A percentile compares a stretch with the other conserved stretches of the same genome.
These are phyloP conservation scores for Metschnikowia bowlesiae DNA, from an alignment of 805 yeast genomes.

Conservation along the genomic window DNA sequence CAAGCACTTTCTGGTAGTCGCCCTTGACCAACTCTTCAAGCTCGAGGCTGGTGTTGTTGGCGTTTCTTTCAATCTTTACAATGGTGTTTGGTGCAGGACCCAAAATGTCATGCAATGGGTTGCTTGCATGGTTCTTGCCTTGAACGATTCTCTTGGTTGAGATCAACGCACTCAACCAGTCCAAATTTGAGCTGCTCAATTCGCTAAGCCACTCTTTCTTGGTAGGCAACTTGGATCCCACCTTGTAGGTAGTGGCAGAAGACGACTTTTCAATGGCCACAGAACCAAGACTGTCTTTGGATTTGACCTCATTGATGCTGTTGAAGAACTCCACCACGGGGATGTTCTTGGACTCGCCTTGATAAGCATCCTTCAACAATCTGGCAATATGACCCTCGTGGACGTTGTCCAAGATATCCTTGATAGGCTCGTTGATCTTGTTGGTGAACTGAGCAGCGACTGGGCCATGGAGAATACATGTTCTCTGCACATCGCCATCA, in stretches of 20 bases:
- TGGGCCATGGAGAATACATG: constrained; percentile 98
- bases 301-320: constrained; percentile 40
- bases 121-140: constrained; percentile 71
- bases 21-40: constrained; percentile 73
- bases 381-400: constrained; percentile 84
- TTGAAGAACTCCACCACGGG: constrained; percentile 91
- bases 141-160: constrained; percentile 78
- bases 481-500: constrained; percentile 94
- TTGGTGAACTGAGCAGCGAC: constrained; percentile 93
- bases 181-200: constrained; percentile 71
- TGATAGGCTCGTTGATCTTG: constrained; percentile 86
- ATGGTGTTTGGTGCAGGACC: constrained; percentile 62
- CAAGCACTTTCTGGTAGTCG: constrained; percentile 59
- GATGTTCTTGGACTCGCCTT: constrained; percentile 63
- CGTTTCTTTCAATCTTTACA: constrained; percentile 54
- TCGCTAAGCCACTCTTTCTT: constrained; percentile 63
- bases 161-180: constrained; percentile 91
- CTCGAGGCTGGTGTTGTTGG: constrained; percentile 55
- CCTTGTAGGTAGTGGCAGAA: constrained; percentile 31
- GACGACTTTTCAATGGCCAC: constrained; percentile 31
- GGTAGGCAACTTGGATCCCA: constrained; percentile 33
- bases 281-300: constrained; percentile 22
- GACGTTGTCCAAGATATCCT: constrained; percentile 79
- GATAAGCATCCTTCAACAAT: constrained; percentile 65
- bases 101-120: constrained; percentile 76